These are phyloP conservation scores for Ostreobium quekettii DNA, from an alignment of 139 green algal species.

Conservation along the genomic window DNA sequence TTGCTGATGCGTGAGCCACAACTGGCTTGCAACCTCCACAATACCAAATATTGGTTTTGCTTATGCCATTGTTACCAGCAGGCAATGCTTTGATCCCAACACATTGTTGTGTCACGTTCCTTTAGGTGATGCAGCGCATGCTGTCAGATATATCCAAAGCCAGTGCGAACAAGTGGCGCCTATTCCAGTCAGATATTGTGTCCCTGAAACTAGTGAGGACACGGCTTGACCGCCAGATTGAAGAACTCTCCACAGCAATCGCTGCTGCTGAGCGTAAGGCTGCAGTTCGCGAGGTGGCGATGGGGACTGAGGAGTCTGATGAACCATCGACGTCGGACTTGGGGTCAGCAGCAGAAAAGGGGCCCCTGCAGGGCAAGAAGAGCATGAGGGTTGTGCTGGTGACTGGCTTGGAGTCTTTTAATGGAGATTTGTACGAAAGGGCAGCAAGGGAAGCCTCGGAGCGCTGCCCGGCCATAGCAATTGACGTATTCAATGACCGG, in stretches of 20 bases:
- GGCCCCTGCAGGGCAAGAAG: background rate
- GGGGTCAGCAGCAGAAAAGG: background rate
- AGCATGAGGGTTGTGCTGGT: conserved; percentile 81
- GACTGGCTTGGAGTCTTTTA: conserved; percentile 96
- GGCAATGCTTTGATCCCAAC: background rate
- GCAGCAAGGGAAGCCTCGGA: conserved; percentile 31
- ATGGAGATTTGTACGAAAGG: conserved; percentile 78
- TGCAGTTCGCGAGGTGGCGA: conserved; percentile 9
- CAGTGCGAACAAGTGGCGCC: background rate
- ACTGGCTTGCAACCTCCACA: background rate
- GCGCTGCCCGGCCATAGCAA: conserved; percentile 30
- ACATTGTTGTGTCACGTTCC: background rate
- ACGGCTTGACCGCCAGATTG: conserved; percentile 37
- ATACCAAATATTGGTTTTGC: background rate
- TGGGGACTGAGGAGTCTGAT: background rate
- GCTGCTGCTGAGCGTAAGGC: conserved; percentile 21
- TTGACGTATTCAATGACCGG: conserved; percentile 85
- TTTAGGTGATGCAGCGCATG: background rate
- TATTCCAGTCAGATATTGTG: conserved; percentile 26
- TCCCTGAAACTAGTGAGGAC: conserved; percentile 53
- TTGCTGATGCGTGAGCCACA: background rate
- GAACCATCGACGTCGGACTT: background rate
- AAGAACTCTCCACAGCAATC: conserved; percentile 32
- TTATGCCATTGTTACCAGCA: background rate
- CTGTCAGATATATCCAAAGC: background rate